Evolutionary conservation across 768 basidiomycete genomes (phyloP), one percentile per base, ranked within the genome.

Genomic region (Rhodocollybia butyracea): DNA sequence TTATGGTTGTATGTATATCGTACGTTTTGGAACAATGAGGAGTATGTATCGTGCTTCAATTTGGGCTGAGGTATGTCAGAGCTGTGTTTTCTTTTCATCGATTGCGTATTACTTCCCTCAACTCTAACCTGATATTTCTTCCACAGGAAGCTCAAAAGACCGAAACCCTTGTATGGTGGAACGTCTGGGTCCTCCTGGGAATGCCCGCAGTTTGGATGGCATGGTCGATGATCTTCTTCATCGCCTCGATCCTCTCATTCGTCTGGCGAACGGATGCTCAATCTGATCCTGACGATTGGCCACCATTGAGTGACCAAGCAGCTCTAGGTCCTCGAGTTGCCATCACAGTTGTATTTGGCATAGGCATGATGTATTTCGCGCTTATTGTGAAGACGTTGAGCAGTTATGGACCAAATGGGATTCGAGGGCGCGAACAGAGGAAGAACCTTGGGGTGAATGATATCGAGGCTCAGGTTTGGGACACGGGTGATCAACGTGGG

Each of bases 161-260:
- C n/a, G 56, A 59, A n/a, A 61, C 60, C 7, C n/a, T 56, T 2
- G 24, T 61, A 6, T 61, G 55, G 54, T 61, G 81, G 81, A 83
- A 83, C 54, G 78, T 83, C 26, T 83, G 81, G 81, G 76, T 83
- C 2, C 52, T 83, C 12, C 68, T 83, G 26, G 77, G 79, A 1
- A 73, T 79, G 68, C 81, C 81, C 0, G 77, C 71, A 1, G 58
- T 82, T 19, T 83, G 79, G 77, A 74, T 83, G 46, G 71, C 74
- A 26, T 84, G 74, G 76, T 83, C 88, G 0, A 84, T 90, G 78
- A 72, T 88, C 4, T 73, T 82, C 51, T 89, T 89, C 66, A 66
- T 85, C 57, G 62, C 75, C 3, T 73, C 84, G 12, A 85, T 90
- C 60, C 72, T 88, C 30, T 76, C 83, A 6, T 90, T 80, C 58